Percentiles rank a stretch among this genome's conserved stretches.
Evolutionary conservation across 2,329 filamentous ascomycete genomes (phyloP).

Genomic region (Purpureocillium lavendulum): DNA sequence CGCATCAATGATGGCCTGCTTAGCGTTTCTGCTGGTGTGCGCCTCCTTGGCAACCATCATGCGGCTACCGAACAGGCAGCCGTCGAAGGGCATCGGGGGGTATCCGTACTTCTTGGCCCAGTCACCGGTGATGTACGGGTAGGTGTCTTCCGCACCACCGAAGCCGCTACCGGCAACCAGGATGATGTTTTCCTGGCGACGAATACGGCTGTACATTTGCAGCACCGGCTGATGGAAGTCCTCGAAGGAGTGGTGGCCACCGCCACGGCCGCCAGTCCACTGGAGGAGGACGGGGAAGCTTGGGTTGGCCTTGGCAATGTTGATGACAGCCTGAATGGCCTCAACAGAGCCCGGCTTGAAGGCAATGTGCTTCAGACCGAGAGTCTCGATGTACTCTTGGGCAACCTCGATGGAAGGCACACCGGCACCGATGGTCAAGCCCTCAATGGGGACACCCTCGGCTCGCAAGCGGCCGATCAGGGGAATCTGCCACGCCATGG

Average conservation of each 20-base stretch:
- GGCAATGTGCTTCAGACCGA: slow-evolving; percentile 84
- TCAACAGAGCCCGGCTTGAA: slow-evolving; percentile 92
- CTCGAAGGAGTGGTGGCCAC: slow-evolving; percentile 90
- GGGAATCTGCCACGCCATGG: slow-evolving; percentile 90
- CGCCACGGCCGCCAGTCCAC: slow-evolving; percentile 91
- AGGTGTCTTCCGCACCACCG: slow-evolving; percentile 81
- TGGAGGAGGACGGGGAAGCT: slow-evolving; percentile 88
- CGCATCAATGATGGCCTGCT: slow-evolving; percentile 83
- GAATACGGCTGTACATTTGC: slow-evolving; percentile 83
- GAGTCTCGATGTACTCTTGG: slow-evolving; percentile 86
- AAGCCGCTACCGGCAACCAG: slow-evolving; percentile 88
- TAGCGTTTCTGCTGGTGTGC: slow-evolving; percentile 77
- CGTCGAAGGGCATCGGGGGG: slow-evolving; percentile 90
- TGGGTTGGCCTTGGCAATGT: slow-evolving; percentile 90
- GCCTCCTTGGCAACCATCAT: slow-evolving; percentile 95
- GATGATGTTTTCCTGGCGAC: slow-evolving; percentile 78
- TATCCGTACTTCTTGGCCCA: slow-evolving; percentile 87
- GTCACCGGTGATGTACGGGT: slow-evolving; percentile 80
- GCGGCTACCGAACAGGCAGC: slow-evolving; percentile 81
- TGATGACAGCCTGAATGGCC: slow-evolving; percentile 81
- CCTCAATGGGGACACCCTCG: slow-evolving; percentile 85
- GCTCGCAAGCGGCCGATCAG: slow-evolving; percentile 70
- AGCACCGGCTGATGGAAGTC: slow-evolving; percentile 91
- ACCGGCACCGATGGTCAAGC: slow-evolving; percentile 85
- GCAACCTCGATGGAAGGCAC: slow-evolving; percentile 91